A percentile compares a stretch with the other conserved stretches of the same genome.
Evolutionary conservation across 2,329 filamentous ascomycete genomes (phyloP).

Genomic region (Escovopsis weberi): DNA sequence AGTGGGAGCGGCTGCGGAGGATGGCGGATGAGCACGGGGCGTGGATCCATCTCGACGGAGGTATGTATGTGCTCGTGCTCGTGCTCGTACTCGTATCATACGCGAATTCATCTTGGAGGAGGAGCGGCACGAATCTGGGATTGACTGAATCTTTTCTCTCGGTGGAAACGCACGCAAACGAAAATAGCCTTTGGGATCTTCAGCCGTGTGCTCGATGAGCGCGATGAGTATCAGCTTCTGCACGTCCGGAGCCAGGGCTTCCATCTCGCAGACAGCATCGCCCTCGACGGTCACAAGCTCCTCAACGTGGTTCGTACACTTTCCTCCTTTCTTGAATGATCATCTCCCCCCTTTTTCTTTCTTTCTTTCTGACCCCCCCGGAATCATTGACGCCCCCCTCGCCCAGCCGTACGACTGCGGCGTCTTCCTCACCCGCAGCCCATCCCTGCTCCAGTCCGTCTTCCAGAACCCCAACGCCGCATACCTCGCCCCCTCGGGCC

Average conservation of each 20-base stretch:
- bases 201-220: conserved; percentile 43
- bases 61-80: conserved; percentile 21
- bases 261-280: conserved; percentile 75
- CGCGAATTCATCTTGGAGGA: too few relatives aligned
- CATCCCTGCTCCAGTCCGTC: conserved; percentile 40
- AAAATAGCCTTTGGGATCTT: conserved; percentile 67
- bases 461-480: conserved; percentile 78
- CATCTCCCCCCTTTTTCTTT: too few relatives aligned
- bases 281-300: conserved; percentile 80
- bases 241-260: conserved; percentile 45
- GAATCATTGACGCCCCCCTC: too few relatives aligned
- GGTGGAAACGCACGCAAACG: conserved; percentile 2
- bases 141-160: neutral
- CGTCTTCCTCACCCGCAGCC: conserved; percentile 65
- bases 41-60: conserved; percentile 83
- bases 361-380: too few relatives aligned
- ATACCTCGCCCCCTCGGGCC: conserved; percentile 43
- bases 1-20: conserved; percentile 48
- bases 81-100: too few relatives aligned
- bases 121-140: neutral
- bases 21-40: conserved; percentile 60
- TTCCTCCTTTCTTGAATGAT: neutral
- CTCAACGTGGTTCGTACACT: conserved; percentile 57
- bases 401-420: conserved; percentile 73
- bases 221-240: conserved; percentile 38